A percentile compares a stretch with the other conserved stretches of the same genome.
Evolutionary conservation across 768 basidiomycete species (phyloP).

Genomic region (Phlegmacium glaucopus): DNA sequence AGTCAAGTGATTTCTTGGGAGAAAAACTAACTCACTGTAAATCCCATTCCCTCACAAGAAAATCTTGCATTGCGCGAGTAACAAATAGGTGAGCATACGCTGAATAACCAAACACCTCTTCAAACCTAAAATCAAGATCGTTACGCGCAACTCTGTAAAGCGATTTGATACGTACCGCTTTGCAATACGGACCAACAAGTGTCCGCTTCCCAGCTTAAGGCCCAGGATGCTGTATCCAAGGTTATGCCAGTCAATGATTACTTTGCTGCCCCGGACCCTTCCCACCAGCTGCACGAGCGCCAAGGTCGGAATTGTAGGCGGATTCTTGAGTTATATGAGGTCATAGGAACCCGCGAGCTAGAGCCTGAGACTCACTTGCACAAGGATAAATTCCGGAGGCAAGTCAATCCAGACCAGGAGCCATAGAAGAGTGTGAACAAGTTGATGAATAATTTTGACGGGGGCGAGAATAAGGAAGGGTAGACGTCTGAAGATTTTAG

Average conservation of each 20-base stretch:
- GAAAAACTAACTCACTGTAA: slow-evolving; percentile 54
- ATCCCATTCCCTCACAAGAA: slow-evolving; percentile 68
- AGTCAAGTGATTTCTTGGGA: neutral
- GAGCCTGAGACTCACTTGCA: slow-evolving; percentile 61
- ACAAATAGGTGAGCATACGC: slow-evolving; percentile 95
- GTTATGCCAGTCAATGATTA: slow-evolving; percentile 99
- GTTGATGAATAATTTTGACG: slow-evolving; percentile 74
- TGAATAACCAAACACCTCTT: slow-evolving; percentile 68
- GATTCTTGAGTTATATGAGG: slow-evolving; percentile 58
- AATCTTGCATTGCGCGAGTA: slow-evolving; percentile 79
- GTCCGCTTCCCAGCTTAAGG: slow-evolving; percentile 66
- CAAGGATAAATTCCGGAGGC: slow-evolving; percentile 82
- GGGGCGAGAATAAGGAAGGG: slow-evolving; percentile 78
- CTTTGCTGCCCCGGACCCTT: slow-evolving; percentile 65
- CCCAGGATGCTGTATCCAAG: slow-evolving; percentile 92
- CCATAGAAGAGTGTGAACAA: slow-evolving; percentile 54
- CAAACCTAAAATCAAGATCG: slow-evolving; percentile 58
- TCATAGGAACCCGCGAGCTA: neutral
- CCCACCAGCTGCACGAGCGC: slow-evolving; percentile 78
- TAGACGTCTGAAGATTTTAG: slow-evolving; percentile 43
- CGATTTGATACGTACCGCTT: slow-evolving; percentile 50
- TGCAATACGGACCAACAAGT: slow-evolving; percentile 71
- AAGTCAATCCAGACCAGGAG: slow-evolving; percentile 57
- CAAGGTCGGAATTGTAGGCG: slow-evolving; percentile 93
- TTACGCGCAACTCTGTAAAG: neutral